Base-by-base conservation (phyloP, 306 rosid genomes). In the Pyrus bretschneideri region DNA sequence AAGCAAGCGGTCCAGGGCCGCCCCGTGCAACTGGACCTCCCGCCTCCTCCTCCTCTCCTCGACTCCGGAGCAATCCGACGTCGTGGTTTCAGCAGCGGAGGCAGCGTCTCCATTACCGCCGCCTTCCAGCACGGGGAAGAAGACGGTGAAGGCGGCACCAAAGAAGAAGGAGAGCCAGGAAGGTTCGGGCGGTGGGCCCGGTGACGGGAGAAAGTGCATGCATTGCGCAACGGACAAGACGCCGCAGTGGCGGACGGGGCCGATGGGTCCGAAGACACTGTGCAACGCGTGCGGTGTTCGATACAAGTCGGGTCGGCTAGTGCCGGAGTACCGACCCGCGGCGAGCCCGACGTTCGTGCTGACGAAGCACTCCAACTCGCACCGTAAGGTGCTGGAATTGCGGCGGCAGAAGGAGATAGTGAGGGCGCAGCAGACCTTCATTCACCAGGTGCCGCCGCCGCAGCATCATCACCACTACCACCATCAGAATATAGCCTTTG, bases 231-330 rank as follows among this genome's bases (percentile, higher is more conserved):
- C 99, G 0, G 98, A 96, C 66, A 92, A 89, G 83, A 96, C 98
- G 17, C 98, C 98, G 1, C 98, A 93, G 77, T 93, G 97, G 98
- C 78, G 98, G 44, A 93, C 98, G 0, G 98, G 98, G 6, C 98
- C 98, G 1, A 68, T 87, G 86, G 98, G 98, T 1, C 98, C 98
- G 0, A 93, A 93, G 30, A 93, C 96, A 2, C 81, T 93, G 0
- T 93, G 98, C 70, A 93, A 93, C 3, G 98, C 98, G 0, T 93
- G 98, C 13, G 98, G 98, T 3, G 98, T 93, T 17, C 82, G 98
- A 51, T 93, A 88, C 78, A 93, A 93, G 73, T 93, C 98, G 0
- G 98, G 98, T 0, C 76, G 98, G 45, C 74, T 93, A 0, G 99
- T 95, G 52, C 96, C 98, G 2, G 99, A 96, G 76, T 92, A 92